These are phyloP conservation scores for Eucalyptus pauciflora DNA, from an alignment of 345 rosid genomes.

Conservation along the genomic window DNA sequence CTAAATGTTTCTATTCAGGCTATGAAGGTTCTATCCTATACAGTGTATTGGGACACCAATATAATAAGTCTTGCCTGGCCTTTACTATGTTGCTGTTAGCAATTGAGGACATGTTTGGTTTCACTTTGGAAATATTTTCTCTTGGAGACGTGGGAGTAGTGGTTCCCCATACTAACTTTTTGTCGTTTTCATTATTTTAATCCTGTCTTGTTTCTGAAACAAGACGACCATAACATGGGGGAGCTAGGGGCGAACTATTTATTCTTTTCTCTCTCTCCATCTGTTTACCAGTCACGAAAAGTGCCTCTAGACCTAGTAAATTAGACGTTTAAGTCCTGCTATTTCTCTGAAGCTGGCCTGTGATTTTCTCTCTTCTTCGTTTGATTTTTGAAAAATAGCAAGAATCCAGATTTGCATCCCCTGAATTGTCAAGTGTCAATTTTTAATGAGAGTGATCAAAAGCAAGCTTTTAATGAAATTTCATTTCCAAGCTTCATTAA, in stretches of 20 bases:
- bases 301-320: not conserved
- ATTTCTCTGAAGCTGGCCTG: not conserved
- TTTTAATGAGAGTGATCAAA: not conserved
- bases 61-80: not conserved
- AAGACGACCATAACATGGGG: not conserved
- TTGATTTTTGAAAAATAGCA: not conserved
- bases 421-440: not conserved
- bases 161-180: not conserved
- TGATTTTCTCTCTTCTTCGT: not conserved
- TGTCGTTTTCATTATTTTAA: not conserved
- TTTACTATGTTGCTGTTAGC: not conserved
- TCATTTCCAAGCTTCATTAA: not conserved
- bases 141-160: not conserved
- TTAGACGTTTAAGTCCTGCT: not conserved
- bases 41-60: not conserved
- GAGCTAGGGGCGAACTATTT: not conserved
- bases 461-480: not conserved
- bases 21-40: not conserved
- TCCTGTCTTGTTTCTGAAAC: not conserved
- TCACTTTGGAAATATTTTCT: not conserved
- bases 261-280: not conserved
- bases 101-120: not conserved
- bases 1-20: not conserved
- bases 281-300: not conserved
- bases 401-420: not conserved